phyloP scores from a whole-genome alignment of 495 filamentous ascomycete species.

The Neurospora sp. region DNA sequence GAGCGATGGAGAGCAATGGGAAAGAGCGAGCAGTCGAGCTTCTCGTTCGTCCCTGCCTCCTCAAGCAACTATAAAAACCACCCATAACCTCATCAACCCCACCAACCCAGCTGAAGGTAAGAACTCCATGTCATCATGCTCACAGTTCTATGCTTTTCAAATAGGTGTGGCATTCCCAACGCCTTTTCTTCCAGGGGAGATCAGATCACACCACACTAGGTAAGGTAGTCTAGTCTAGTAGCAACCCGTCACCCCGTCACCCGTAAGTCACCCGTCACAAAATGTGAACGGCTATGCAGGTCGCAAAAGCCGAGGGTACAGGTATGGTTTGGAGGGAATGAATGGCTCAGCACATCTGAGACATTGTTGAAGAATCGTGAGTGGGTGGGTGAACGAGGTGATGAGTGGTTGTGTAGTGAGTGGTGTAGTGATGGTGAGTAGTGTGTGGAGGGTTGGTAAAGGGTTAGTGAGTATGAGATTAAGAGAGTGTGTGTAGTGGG shows the following conservation, averaged over 20 bases:
- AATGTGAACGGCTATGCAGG: constrained; percentile 20
- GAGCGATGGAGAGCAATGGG: background rate
- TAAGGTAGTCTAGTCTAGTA: background rate
- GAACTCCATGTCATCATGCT: background rate
- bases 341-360: background rate
- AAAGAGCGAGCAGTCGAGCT: background rate
- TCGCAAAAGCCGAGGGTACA: constrained; percentile 6
- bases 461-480: background rate
- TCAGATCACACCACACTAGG: background rate
- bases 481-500: background rate
- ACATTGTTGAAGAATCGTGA: background rate
- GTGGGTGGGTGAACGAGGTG: background rate
- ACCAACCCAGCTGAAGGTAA: background rate
- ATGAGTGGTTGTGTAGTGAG: background rate
- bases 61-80: background rate
- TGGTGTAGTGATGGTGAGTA: background rate
- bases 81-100: background rate
- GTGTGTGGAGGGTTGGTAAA: background rate
- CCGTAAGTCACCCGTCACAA: background rate
- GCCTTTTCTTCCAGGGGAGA: background rate
- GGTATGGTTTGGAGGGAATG: background rate
- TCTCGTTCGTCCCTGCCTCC: background rate
- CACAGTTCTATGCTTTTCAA: background rate
- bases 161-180: background rate
- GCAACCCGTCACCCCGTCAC: background rate